Conservation (phyloP, 192 early-diverging fungal genomes). For the Oehlia diaphana region DNA sequence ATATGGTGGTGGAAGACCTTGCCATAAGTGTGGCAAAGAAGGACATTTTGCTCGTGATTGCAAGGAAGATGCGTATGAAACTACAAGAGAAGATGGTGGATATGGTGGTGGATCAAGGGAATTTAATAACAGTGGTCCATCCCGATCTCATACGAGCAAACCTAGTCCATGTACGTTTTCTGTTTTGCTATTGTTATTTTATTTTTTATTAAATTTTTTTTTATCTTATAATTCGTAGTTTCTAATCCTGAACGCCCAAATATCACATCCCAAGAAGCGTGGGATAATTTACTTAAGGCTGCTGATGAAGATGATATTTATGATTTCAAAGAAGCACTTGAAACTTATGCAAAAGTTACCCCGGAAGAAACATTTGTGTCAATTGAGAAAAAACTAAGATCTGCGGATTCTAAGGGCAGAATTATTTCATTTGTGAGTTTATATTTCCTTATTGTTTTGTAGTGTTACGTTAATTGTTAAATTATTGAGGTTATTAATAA, state of each 20-base stretch:
- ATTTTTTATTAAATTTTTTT: background rate
- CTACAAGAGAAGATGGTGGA: background rate
- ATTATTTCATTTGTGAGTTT: constrained; percentile 13
- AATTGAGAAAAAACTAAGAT: constrained; percentile 13
- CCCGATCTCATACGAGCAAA: background rate
- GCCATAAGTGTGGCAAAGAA: background rate
- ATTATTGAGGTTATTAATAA: background rate
- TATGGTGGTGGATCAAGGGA: background rate
- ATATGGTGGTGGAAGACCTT: background rate
- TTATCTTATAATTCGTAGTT: background rate
- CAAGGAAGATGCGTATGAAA: background rate
- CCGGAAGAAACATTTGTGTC: background rate
- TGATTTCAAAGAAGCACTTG: constrained; percentile 19
- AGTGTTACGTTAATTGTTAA: background rate
- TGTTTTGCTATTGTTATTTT: background rate
- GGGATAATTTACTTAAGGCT: background rate
- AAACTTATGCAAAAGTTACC: constrained; percentile 2
- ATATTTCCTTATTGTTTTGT: background rate
- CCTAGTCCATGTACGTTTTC: constrained; percentile 8
- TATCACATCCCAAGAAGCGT: constrained; percentile 8
- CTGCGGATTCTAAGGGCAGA: background rate
- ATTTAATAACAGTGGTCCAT: background rate
- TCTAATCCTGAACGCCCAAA: background rate
- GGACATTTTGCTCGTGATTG: constrained; percentile 5
- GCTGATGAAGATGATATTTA: background rate